A percentile compares a stretch with the other conserved stretches of the same genome.
Conservation (phyloP, 768 basidiomycete genomes). For the Russula olivacea region DNA sequence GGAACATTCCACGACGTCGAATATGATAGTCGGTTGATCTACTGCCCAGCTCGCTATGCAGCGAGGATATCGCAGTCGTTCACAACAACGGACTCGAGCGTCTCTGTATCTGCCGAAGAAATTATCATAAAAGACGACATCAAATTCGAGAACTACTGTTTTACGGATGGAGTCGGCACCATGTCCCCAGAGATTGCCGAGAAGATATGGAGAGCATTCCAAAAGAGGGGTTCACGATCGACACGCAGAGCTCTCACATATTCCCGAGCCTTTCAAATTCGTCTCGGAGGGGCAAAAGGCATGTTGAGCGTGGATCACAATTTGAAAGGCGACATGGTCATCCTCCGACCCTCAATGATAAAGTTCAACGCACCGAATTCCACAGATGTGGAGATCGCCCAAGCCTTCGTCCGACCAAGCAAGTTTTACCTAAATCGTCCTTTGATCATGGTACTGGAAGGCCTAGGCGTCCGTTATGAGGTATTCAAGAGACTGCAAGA, state of each 20-base stretch:
- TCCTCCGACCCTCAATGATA: slow-evolving; percentile 56
- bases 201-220: slow-evolving; percentile 41
- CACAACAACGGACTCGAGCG: slow-evolving; percentile 62
- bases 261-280: slow-evolving; percentile 53
- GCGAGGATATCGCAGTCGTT: slow-evolving; percentile 71
- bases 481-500: slow-evolving; percentile 52
- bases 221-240: slow-evolving; percentile 35
- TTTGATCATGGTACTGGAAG: slow-evolving; percentile 58
- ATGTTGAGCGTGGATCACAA: slow-evolving; percentile 55
- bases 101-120: slow-evolving; percentile 39
- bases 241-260: slow-evolving; percentile 33
- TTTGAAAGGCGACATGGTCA: slow-evolving; percentile 45
- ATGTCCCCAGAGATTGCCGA: slow-evolving; percentile 50
- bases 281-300: slow-evolving; percentile 61
- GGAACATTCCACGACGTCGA: slow-evolving; percentile 47
- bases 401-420: slow-evolving; percentile 55
- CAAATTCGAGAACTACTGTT: slow-evolving; percentile 36
- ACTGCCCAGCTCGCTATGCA: slow-evolving; percentile 63
- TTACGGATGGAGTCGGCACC: slow-evolving; percentile 69
- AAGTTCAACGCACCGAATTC: slow-evolving; percentile 54
- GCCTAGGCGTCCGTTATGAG: slow-evolving; percentile 50
- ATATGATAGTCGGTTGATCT: slow-evolving; percentile 44
- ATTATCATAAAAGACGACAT: slow-evolving; percentile 45
- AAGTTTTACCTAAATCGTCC: slow-evolving; percentile 55
- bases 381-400: slow-evolving; percentile 54